A percentile compares a stretch with the other conserved stretches of the same genome.
phyloP scores from a whole-genome alignment of 495 filamentous ascomycete genomes.

The Penicillium riverlandense region DNA sequence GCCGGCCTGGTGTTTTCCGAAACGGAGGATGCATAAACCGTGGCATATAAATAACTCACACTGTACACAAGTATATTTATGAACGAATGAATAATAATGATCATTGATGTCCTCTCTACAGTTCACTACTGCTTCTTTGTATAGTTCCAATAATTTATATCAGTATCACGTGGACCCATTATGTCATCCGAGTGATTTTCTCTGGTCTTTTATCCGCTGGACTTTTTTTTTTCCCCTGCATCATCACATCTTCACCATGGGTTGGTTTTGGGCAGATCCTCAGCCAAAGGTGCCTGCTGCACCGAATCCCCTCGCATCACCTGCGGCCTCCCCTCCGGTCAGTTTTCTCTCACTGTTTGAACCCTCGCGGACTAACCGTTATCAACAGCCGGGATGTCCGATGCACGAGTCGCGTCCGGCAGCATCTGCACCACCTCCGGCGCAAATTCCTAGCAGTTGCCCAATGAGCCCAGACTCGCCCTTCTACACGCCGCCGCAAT shows the following conservation, averaged over 20 bases:
- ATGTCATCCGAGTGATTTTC: constrained; percentile 6
- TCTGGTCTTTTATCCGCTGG: constrained; percentile 16
- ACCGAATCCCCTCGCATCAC: constrained; percentile 32
- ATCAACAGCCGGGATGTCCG: constrained; percentile 71
- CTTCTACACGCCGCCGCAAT: constrained; percentile 29
- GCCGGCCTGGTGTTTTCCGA: constrained; percentile 13
- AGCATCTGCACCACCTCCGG: constrained; percentile 36
- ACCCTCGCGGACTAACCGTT: constrained; percentile 19
- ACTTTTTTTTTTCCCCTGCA: constrained; percentile 2
- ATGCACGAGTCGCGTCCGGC: constrained; percentile 67
- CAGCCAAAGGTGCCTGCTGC: constrained; percentile 33
- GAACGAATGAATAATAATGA: too few species aligned
- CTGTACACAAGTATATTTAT: too few species aligned
- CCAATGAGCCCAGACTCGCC: constrained; percentile 44
- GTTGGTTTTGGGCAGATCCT: constrained; percentile 96
- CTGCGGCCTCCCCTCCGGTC: constrained; percentile 58
- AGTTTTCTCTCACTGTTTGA: constrained; percentile 17
- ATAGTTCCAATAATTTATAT: neutral
- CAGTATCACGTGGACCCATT: constrained; percentile 1
- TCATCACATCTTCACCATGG: constrained; percentile 49
- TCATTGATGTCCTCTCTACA: too few species aligned
- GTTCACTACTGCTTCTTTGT: neutral
- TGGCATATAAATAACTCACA: too few species aligned
- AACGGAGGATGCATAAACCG: constrained; percentile 1
- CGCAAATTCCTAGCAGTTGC: constrained; percentile 40